Base-by-base conservation (phyloP, 106 monocot genomes). In the Dendrobium huoshanense region DNA sequence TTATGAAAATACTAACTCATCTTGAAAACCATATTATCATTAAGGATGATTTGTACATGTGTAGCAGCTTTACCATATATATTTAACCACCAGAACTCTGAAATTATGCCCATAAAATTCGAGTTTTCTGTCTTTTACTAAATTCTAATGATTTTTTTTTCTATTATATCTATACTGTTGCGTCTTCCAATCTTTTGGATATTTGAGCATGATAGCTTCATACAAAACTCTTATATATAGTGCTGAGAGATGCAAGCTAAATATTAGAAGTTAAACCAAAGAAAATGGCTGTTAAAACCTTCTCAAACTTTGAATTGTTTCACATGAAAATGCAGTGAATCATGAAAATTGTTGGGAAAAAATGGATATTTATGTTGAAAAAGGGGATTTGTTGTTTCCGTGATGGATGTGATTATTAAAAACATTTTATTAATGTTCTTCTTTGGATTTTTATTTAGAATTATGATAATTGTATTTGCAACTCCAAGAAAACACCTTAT, bases 1-100 rank as follows among this genome's bases (percentile, higher is more conserved):
- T n/a, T 65, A 70, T 70, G 70, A 70, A 70, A 70, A 70, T 70
- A 1, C 64, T 19, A 64, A 64, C 64, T 22, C 64, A n/a, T 64
- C 3, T 37, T 37, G n/a, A 64, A 0, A 7, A 64, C 64, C 19
- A 19, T 7, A 19, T 64, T 64, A 64, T 64, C 18, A 37, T 37
- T 37, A 37, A 25, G 64, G 20, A 25, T 64, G 18, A 64, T 64
- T 24, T 64, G 64, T 10, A 37, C 5, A 37, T 65, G 2, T 13
- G 0, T 29, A 70, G 37, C 13, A 33, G 2, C 11, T 33, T 37
- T 65, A 25, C 40, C 16, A 37, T 70, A 70, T 16, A 11, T 70
- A 70, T 40, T 15, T 70, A 33, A 70, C 20, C 5, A 37, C 70
- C 37, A 70, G 11, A 27, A n/a, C 3, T 31, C 15, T 33, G 4